Percentiles rank a stretch among this genome's conserved stretches.
Evolutionary conservation across 148 eudicot genomes (phyloP).

Genomic region (Camellia lanceoleosa): DNA sequence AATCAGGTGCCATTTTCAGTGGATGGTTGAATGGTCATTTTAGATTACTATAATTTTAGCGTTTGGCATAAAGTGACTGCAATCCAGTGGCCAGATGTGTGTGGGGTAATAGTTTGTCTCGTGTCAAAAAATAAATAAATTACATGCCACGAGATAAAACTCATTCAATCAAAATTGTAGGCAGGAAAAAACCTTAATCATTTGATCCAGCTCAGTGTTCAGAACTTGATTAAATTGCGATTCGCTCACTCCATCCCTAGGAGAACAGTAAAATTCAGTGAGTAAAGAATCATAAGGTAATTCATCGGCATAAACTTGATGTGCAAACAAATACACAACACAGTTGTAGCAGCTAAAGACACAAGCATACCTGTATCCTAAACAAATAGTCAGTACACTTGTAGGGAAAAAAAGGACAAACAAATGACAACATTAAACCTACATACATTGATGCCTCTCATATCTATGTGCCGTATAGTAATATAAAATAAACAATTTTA

Average conservation of each 20-base stretch:
- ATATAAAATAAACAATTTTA: no score
- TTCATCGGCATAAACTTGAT: not conserved
- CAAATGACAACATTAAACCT: no score
- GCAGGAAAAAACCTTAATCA: conserved; percentile 60
- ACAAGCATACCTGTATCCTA: not conserved
- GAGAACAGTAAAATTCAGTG: conserved; percentile 14
- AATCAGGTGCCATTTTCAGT: not conserved
- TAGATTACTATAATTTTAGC: not conserved
- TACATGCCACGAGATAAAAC: conserved; percentile 1
- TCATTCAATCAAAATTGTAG: not conserved
- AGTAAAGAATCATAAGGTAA: not conserved
- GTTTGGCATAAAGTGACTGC: not conserved
- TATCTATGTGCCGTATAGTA: no score
- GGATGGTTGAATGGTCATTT: not conserved
- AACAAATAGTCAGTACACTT: not conserved
- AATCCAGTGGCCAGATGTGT: not conserved
- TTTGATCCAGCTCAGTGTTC: conserved; percentile 75
- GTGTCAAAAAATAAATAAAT: not conserved
- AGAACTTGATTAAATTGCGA: conserved; percentile 81
- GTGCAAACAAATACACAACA: not conserved
- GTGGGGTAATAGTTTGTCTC: not conserved
- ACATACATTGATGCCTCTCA: no score
- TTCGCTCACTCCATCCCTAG: conserved; percentile 90
- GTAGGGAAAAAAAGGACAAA: no score
- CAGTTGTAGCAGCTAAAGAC: not conserved